Evolutionary conservation across 2,329 filamentous ascomycete genomes (phyloP).

Genomic region (Colletotrichum simmondsii): DNA sequence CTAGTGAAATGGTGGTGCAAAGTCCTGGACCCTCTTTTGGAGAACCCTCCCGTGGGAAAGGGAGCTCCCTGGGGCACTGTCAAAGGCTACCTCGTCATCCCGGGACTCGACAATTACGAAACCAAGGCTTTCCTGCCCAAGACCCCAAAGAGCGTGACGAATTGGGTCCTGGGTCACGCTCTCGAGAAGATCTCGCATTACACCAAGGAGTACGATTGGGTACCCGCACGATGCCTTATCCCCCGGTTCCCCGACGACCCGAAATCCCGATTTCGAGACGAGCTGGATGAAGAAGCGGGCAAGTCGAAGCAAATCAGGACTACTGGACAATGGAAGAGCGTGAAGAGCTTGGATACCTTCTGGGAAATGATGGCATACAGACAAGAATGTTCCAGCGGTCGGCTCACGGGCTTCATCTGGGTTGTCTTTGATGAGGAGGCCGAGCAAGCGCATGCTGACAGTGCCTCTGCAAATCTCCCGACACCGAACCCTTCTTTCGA

Average conservation of each 20-base stretch:
- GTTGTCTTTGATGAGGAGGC: constrained; percentile 76
- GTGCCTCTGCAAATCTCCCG: constrained; percentile 30
- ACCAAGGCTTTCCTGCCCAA: constrained; percentile 82
- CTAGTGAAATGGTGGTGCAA: constrained; percentile 97
- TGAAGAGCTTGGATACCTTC: constrained; percentile 88
- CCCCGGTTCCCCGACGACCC: constrained; percentile 95
- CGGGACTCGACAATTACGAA: constrained; percentile 85
- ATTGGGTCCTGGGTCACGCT: constrained; percentile 78
- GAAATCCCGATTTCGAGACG: constrained; percentile 88
- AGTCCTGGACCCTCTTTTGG: constrained; percentile 81
- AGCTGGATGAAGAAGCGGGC: constrained; percentile 85
- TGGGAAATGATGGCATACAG: constrained; percentile 99
- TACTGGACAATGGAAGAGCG: constrained; percentile 81
- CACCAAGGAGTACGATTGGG: constrained; percentile 64
- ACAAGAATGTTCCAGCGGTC: constrained; percentile 93
- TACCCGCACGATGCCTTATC: constrained; percentile 85
- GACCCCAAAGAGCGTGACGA: constrained; percentile 57
- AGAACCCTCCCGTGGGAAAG: constrained; percentile 50
- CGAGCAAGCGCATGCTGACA: constrained; percentile 21
- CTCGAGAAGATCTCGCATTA: constrained; percentile 74
- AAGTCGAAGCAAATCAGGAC: constrained; percentile 65
- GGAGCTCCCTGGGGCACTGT: constrained; percentile 54
- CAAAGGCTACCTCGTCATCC: constrained; percentile 87
- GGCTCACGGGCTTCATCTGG: constrained; percentile 96
- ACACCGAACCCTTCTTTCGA: constrained; percentile 45